Base-by-base conservation (phyloP, 1,284 basidiomycete genomes). In the Earliella scabrosa region DNA sequence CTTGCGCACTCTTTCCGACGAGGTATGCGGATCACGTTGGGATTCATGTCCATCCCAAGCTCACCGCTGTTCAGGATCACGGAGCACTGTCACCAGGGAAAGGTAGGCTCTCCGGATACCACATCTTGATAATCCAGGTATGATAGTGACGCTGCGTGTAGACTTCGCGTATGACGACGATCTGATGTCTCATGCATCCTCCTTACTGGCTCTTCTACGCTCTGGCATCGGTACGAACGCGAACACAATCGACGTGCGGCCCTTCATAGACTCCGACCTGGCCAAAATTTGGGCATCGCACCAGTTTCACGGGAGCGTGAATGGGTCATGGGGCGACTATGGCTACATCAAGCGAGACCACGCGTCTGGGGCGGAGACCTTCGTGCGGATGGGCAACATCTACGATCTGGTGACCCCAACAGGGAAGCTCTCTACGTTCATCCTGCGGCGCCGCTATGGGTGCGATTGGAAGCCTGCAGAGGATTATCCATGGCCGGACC, bases 231-330 rank as follows among this genome's bases (percentile, higher is more conserved):
- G 44, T 20, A 34, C 18, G n/a, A n/a, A 14, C 1, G 20, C 11
- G 2, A 20, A 14, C 6, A 7, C 46, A 2, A 43, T 46, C 4
- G 43, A 50, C 20, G n/a, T 58, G 16, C 24, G 39, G 18, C 29
- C 43, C 5, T 47, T 49, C 38, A 48, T 58, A 6, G 26, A 40
- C 4, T 53, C 56, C 16, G 38, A 49, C 27, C 29, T 58, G 2
- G 43, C 45, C 21, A 54, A 50, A 14, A 45, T 58, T 10, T 58
- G 56, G 56, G 47, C 56, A 7, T 58, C 56, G 3, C 56, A 58
- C 29, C 47, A 47, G 38, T 58, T 58, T 44, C 56, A 50, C 27
- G 32, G 31, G 18, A 24, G 34, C 20, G 41, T 46, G 18, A 41
- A 45, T 20, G 56, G 43, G 0, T 26, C 40, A 20, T 58, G 56